These are phyloP conservation scores for Trichoderma simmonsii DNA, from an alignment of 2,329 filamentous ascomycete species.

Conservation along the genomic window DNA sequence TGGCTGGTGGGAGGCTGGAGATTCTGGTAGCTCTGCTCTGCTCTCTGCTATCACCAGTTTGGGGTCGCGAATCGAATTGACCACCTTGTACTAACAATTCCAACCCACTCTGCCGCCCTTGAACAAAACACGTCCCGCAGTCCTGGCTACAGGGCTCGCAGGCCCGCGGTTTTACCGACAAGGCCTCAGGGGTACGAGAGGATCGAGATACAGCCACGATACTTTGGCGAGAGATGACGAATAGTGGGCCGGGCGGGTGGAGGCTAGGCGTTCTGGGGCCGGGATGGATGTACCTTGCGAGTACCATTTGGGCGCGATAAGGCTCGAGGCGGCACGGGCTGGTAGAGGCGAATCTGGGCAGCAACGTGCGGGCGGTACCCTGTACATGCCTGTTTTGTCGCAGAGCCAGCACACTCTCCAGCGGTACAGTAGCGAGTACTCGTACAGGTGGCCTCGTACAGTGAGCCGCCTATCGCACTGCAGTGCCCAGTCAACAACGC, in stretches of 20 bases:
- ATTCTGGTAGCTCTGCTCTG: neutral
- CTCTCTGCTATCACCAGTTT: neutral
- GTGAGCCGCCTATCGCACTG: neutral
- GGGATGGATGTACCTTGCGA: neutral
- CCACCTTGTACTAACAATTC: slow-evolving; percentile 15
- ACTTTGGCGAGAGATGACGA: slow-evolving; percentile 13
- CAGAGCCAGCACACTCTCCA: neutral
- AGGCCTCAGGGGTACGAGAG: slow-evolving; percentile 14
- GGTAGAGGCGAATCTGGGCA: slow-evolving; percentile 10
- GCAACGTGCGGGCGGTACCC: neutral
- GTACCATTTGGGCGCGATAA: slow-evolving; percentile 15
- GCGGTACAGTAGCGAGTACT: neutral
- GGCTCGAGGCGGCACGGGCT: neutral
- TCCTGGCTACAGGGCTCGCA: slow-evolving; percentile 6
- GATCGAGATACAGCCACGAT: slow-evolving; percentile 17
- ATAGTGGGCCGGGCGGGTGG: slow-evolving; percentile 11
- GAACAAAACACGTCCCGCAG: neutral
- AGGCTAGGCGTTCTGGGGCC: neutral
- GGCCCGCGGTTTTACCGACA: slow-evolving; percentile 18
- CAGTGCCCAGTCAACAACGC: slow-evolving; percentile 1
- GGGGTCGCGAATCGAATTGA: slow-evolving; percentile 22
- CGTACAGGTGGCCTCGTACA: neutral
- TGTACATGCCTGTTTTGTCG: neutral
- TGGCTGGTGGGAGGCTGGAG: neutral
- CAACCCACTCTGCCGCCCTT: neutral